A percentile compares a stretch with the other conserved stretches of the same genome.
These are phyloP conservation scores for Glycyrrhiza uralensis DNA, from an alignment of 306 rosid genomes.

Conservation along the genomic window DNA sequence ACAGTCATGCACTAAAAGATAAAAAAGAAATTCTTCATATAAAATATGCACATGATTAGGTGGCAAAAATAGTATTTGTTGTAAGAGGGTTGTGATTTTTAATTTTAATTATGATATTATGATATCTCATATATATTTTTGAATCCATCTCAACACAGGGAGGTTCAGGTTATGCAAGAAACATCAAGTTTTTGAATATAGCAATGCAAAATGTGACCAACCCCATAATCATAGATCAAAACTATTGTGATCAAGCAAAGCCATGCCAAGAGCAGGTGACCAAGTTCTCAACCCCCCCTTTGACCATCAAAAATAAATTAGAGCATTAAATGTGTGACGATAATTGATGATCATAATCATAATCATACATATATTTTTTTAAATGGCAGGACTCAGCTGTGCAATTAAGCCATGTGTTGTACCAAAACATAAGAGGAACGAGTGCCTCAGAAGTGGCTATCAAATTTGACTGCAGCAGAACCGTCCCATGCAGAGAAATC, in stretches of 20 bases:
- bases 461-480: slow-evolving; percentile 62
- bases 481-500: slow-evolving; percentile 47
- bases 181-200: slow-evolving; percentile 57
- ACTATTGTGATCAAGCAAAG: slow-evolving; percentile 60
- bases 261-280: slow-evolving; percentile 64
- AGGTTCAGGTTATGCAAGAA: slow-evolving; percentile 71
- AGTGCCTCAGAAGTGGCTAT: slow-evolving; percentile 75
- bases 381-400: slow-evolving; percentile 52
- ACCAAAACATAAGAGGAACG: slow-evolving; percentile 67
- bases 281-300: not conserved
- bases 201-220: slow-evolving; percentile 64
- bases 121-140: slow-evolving; percentile 3
- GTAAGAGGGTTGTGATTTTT: not conserved
- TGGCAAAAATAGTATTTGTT: not conserved
- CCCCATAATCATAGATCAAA: slow-evolving; percentile 83
- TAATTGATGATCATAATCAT: not conserved
- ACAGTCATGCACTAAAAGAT: not conserved
- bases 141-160: slow-evolving; percentile 43
- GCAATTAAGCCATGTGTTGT: slow-evolving; percentile 55
- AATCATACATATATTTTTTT: not conserved
- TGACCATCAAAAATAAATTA: not conserved
- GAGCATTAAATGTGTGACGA: not conserved
- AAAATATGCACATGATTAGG: not conserved
- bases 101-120: slow-evolving; percentile 2
- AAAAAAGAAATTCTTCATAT: not conserved